Evolutionary conservation across 2,329 filamentous ascomycete genomes (phyloP).

Genomic region (Arthrobotrys musiformis): DNA sequence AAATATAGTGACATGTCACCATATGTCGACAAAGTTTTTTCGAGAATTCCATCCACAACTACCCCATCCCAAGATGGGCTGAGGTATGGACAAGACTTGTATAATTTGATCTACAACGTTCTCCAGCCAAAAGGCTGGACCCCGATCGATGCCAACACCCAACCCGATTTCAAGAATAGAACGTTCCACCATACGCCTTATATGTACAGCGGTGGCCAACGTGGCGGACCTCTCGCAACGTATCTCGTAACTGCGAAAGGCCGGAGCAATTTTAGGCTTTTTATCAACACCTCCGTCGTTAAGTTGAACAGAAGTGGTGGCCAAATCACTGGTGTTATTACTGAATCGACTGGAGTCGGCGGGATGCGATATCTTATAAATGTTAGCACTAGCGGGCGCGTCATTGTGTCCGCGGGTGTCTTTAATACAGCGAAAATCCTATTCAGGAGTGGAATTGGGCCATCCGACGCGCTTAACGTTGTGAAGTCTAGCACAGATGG

Average conservation of each 20-base stretch:
- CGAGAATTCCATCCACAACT: slow-evolving; percentile 76
- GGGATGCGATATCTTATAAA: slow-evolving; percentile 72
- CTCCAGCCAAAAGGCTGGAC: slow-evolving; percentile 72
- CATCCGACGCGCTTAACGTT: slow-evolving; percentile 66
- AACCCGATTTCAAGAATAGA: slow-evolving; percentile 73
- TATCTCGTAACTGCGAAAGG: slow-evolving; percentile 73
- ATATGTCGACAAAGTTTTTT: slow-evolving; percentile 73
- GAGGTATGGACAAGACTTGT: slow-evolving; percentile 75
- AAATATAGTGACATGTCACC: slow-evolving; percentile 71
- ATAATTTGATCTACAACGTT: slow-evolving; percentile 71
- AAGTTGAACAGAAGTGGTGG: slow-evolving; percentile 73
- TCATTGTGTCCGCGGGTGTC: slow-evolving; percentile 75
- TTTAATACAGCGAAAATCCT: slow-evolving; percentile 78
- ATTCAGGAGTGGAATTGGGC: slow-evolving; percentile 76
- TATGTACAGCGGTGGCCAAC: slow-evolving; percentile 75
- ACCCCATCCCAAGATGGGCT: slow-evolving; percentile 74
- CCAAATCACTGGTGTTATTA: slow-evolving; percentile 74
- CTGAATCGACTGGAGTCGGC: slow-evolving; percentile 68
- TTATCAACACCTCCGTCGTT: slow-evolving; percentile 74
- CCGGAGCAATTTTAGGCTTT: slow-evolving; percentile 74
- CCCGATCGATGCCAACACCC: slow-evolving; percentile 70
- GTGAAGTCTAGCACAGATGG: slow-evolving; percentile 68
- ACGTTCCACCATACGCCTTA: slow-evolving; percentile 73
- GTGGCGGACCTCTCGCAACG: slow-evolving; percentile 76
- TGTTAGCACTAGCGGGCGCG: slow-evolving; percentile 70